These are phyloP conservation scores for Ascochyta rabiei DNA, from an alignment of 2,329 filamentous ascomycete species.

Conservation along the genomic window DNA sequence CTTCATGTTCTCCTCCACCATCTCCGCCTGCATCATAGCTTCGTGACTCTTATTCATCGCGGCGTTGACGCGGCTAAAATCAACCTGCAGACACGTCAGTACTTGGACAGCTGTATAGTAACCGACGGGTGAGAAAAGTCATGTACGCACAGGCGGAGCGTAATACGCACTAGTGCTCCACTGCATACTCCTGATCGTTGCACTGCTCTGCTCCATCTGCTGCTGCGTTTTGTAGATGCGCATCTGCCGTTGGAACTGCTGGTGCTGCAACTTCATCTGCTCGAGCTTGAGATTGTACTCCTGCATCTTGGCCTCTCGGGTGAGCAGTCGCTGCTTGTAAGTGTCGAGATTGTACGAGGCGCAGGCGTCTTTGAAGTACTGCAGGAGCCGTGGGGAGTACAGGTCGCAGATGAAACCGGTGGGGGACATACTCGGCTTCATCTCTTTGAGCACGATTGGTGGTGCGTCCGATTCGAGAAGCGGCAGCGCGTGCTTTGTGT, in stretches of 20 bases:
- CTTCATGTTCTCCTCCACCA: conserved; percentile 18
- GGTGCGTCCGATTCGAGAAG: not conserved
- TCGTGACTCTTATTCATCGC: conserved; percentile 20
- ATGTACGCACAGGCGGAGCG: not conserved
- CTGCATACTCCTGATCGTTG: not conserved
- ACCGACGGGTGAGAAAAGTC: no score
- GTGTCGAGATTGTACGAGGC: conserved; percentile 9
- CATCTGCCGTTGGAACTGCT: conserved; percentile 5
- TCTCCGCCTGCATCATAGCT: conserved; percentile 21
- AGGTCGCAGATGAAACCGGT: conserved; percentile 23
- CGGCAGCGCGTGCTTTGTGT: conserved; percentile 19
- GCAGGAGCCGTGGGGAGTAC: conserved; percentile 20
- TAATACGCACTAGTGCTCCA: not conserved
- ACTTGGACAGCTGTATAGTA: not conserved
- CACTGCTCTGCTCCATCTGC: not conserved
- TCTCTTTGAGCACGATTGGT: not conserved
- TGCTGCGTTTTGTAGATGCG: not conserved
- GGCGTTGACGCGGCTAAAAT: conserved; percentile 17
- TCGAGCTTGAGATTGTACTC: conserved; percentile 18
- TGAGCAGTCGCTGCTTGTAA: conserved; percentile 16
- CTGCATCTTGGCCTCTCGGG: conserved; percentile 15
- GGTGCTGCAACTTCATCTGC: conserved; percentile 17
- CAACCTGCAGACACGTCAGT: conserved; percentile 6
- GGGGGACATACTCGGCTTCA: not conserved
- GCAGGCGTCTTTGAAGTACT: conserved; percentile 19